These are phyloP conservation scores for Talaromyces sp. DNA, from an alignment of 2,329 filamentous ascomycete genomes.

Conservation along the genomic window DNA sequence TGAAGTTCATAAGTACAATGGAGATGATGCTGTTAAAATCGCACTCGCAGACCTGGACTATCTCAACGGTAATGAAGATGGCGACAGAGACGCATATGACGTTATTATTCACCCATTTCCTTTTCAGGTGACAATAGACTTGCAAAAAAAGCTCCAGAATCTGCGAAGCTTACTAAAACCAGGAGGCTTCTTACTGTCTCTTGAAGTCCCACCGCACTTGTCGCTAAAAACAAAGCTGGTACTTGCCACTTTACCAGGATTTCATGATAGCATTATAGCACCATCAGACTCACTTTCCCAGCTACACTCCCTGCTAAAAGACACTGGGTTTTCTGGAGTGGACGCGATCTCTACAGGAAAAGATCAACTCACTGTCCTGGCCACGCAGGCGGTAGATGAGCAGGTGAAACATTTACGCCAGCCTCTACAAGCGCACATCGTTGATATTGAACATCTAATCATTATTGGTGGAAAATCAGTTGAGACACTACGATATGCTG, in stretches of 20 bases:
- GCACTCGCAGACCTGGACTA: too few species aligned
- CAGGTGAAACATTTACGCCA: neutral
- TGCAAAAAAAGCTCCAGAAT: conserved; percentile 22
- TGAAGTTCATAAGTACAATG: too few species aligned
- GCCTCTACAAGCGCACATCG: neutral
- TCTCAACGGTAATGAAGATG: too few species aligned
- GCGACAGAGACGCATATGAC: conserved; percentile 26
- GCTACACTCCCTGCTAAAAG: conserved; percentile 1
- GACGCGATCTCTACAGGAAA: neutral
- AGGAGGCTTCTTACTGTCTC: conserved; percentile 43
- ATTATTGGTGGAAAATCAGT: neutral
- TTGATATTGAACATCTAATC: neutral
- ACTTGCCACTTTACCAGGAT: conserved; percentile 4
- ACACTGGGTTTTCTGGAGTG: conserved; percentile 6
- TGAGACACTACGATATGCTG: neutral
- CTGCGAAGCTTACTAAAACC: conserved; percentile 29
- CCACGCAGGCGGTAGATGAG: neutral
- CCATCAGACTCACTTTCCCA: neutral
- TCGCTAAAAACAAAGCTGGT: conserved; percentile 37
- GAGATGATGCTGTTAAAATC: too few species aligned
- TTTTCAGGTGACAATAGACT: conserved; percentile 26
- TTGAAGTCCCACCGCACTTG: conserved; percentile 35
- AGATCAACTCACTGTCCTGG: neutral
- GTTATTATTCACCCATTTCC: conserved; percentile 32
- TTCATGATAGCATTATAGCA: neutral